Evolutionary conservation across 306 rosid genomes (phyloP).

Genomic region (Acacia confusa): DNA sequence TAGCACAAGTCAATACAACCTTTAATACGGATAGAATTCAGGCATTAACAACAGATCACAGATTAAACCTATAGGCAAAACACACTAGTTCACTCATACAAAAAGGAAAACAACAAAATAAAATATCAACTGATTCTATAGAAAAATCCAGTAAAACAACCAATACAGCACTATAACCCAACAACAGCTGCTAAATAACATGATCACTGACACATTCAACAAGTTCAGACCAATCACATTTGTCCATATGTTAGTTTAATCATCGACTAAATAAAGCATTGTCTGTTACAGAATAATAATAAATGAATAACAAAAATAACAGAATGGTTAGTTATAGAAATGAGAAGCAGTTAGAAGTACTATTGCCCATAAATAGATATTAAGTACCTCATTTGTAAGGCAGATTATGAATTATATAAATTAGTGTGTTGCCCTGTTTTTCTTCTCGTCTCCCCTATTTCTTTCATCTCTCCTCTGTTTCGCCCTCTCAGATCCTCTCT

Average conservation of each 20-base stretch:
- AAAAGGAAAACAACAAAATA: not conserved
- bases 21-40: not conserved
- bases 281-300: too few relatives aligned
- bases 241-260: not conserved
- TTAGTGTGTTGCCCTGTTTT: too few relatives aligned
- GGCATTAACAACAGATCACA: not conserved
- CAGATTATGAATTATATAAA: too few relatives aligned
- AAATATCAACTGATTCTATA: not conserved
- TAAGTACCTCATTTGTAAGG: too few relatives aligned
- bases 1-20: not conserved
- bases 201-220: not conserved
- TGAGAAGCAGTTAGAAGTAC: too few relatives aligned
- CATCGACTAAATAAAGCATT: not conserved
- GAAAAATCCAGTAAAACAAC: not conserved
- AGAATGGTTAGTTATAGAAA: too few relatives aligned
- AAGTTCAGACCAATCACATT: constrained; percentile 10
- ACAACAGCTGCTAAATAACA: not conserved
- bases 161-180: not conserved
- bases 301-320: too few relatives aligned
- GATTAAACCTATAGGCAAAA: not conserved
- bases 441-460: too few relatives aligned
- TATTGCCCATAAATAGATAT: too few relatives aligned
- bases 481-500: too few relatives aligned
- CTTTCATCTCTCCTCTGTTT: too few relatives aligned
- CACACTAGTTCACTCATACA: not conserved